Conservation (phyloP, 176 grass and related monocot genomes). For the Carex parvula region DNA sequence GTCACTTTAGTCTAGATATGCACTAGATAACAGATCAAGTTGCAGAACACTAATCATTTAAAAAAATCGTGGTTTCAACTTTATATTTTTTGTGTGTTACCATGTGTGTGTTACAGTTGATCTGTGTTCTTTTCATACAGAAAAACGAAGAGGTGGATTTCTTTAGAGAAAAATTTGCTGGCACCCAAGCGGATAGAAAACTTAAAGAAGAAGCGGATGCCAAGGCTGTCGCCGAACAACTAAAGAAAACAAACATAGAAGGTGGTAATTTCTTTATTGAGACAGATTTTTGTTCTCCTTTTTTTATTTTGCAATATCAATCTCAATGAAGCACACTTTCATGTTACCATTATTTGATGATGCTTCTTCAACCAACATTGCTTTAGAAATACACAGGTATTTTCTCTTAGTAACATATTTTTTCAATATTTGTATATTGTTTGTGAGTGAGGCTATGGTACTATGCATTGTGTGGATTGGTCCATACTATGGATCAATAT, state of each 20-base stretch:
- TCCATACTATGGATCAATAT: too few species aligned
- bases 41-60: not conserved
- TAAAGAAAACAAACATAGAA: conserved; percentile 63
- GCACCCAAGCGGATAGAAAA: conserved; percentile 82
- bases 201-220: conserved; percentile 63
- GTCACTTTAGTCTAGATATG: conserved; percentile 8
- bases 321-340: not conserved
- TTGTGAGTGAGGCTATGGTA: not conserved
- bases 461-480: too few species aligned
- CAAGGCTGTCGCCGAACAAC: conserved; percentile 53
- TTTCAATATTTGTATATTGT: not conserved
- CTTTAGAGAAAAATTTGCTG: conserved; percentile 66
- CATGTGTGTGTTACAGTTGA: not conserved
- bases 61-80: not conserved
- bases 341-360: not conserved
- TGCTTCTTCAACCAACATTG: conserved; percentile 6
- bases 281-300: not conserved
- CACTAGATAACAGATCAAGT: not conserved
- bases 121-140: conserved; percentile 32
- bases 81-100: not conserved
- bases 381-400: not conserved
- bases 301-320: not conserved
- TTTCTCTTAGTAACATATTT: not conserved
- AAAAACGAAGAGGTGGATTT: conserved; percentile 60
- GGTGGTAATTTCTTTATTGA: conserved; percentile 28